A percentile compares a stretch with the other conserved stretches of the same genome.
phyloP scores from a whole-genome alignment of 1,284 basidiomycete species.

The Ceratobasidium sp. region DNA sequence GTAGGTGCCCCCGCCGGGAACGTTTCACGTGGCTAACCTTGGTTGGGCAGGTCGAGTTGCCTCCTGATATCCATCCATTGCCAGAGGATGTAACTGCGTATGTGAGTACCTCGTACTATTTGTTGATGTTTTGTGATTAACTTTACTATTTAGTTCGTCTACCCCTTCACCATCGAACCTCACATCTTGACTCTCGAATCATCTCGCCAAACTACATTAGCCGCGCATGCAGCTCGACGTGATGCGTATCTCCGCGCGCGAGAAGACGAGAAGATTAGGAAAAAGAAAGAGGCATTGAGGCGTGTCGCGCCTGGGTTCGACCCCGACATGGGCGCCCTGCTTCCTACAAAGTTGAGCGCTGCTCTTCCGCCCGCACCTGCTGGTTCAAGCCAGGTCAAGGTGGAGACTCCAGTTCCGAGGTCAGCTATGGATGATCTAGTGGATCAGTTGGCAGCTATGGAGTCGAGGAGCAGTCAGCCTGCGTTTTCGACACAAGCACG shows the following conservation, averaged over 20 bases:
- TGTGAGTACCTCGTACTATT: conserved; percentile 60
- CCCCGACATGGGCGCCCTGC: conserved; percentile 64
- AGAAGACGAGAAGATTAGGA: conserved; percentile 79
- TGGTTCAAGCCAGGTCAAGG: conserved; percentile 14
- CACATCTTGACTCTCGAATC: conserved; percentile 80
- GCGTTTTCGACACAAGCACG: not conserved
- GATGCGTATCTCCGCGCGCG: conserved; percentile 75
- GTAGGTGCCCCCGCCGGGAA: conserved; percentile 59
- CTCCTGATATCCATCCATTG: conserved; percentile 90
- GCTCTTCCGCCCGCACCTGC: conserved; percentile 7
- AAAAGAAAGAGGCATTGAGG: conserved; percentile 77
- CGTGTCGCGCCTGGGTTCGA: conserved; percentile 80
- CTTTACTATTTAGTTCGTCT: conserved; percentile 78
- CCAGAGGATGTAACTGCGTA: conserved; percentile 89
- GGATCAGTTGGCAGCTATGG: conserved; percentile 76
- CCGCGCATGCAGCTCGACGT: conserved; percentile 70
- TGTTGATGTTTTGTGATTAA: not conserved
- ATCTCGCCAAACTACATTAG: conserved; percentile 71
- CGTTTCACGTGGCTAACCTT: not conserved
- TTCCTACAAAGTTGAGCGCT: conserved; percentile 59
- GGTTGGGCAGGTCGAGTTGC: conserved; percentile 74
- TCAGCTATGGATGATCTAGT: conserved; percentile 82
- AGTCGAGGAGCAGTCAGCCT: conserved; percentile 51
- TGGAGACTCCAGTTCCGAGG: not conserved
- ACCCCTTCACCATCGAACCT: conserved; percentile 90